A percentile compares a stretch with the other conserved stretches of the same genome.
Conservation (phyloP, 2,329 filamentous ascomycete species). For the Phoma sp. region DNA sequence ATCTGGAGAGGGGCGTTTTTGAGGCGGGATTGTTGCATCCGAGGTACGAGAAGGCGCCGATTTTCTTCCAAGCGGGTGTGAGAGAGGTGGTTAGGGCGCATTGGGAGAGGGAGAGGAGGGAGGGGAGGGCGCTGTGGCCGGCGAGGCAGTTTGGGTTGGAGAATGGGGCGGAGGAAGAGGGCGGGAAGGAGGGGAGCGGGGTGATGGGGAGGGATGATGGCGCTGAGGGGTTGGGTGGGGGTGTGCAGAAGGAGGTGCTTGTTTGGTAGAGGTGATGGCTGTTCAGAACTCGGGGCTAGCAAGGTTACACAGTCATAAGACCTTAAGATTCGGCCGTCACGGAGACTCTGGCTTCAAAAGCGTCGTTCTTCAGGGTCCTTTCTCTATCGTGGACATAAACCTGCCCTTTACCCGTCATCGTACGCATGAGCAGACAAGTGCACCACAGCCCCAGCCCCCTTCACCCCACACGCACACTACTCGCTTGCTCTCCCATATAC, state of each 20-base stretch:
- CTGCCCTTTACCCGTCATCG: too few relatives aligned
- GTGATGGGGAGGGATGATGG: too few relatives aligned
- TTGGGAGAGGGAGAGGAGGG: slow-evolving; percentile 24
- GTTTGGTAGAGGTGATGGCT: slow-evolving; percentile 10
- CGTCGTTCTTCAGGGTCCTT: too few relatives aligned
- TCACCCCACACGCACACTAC: too few relatives aligned
- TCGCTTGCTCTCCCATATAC: too few relatives aligned
- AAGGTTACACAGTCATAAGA: too few relatives aligned
- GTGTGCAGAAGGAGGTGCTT: slow-evolving; percentile 24
- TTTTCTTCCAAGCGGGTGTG: slow-evolving; percentile 61
- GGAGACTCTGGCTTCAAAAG: too few relatives aligned
- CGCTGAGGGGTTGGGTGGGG: neutral
- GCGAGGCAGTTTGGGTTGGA: slow-evolving; percentile 56
- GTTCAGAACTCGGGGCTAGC: too few relatives aligned
- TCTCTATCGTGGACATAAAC: too few relatives aligned
- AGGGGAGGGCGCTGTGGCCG: slow-evolving; percentile 25
- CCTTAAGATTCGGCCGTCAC: too few relatives aligned
- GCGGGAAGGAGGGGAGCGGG: slow-evolving; percentile 16
- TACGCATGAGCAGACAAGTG: too few relatives aligned
- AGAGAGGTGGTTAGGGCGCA: slow-evolving; percentile 52
- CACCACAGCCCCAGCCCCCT: too few relatives aligned
- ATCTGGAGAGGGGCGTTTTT: slow-evolving; percentile 65
- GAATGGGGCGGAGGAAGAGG: slow-evolving; percentile 31
- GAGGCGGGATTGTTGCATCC: slow-evolving; percentile 67
- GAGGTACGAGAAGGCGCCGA: slow-evolving; percentile 61